phyloP scores from a whole-genome alignment of 768 basidiomycete species.

The Lactifluus piperatus region DNA sequence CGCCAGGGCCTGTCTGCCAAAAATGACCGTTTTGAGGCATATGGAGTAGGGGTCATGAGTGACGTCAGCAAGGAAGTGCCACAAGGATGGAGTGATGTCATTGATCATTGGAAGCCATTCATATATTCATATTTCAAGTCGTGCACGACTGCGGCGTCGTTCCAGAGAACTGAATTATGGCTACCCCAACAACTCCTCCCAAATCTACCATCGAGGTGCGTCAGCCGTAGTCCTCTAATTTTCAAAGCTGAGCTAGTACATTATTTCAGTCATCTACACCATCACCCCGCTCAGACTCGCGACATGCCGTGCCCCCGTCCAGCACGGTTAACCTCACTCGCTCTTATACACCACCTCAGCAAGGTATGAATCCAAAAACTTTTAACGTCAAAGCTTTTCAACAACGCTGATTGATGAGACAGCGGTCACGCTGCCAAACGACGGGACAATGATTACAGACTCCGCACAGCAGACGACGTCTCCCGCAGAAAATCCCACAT shows the following conservation, averaged over 20 bases:
- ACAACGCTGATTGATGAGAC: background rate
- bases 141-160: too few species aligned
- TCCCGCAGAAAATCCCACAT: conserved; percentile 14
- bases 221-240: too few species aligned
- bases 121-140: too few species aligned
- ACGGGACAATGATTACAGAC: conserved; percentile 27
- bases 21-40: too few species aligned
- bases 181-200: background rate
- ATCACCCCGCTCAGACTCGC: background rate
- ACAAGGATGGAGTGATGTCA: background rate
- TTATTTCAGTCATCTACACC: background rate
- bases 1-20: too few species aligned
- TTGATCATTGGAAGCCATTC: background rate
- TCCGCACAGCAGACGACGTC: conserved; percentile 20
- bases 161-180: background rate
- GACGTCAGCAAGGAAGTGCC: background rate
- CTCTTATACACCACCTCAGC: conserved; percentile 28
- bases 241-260: background rate
- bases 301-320: conserved; percentile 20
- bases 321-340: conserved; percentile 24
- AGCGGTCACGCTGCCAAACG: conserved; percentile 29
- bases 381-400: background rate
- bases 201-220: background rate
- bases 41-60: too few species aligned
- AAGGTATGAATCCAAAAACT: conserved; percentile 25